A percentile compares a stretch with the other conserved stretches of the same genome.
phyloP scores from a whole-genome alignment of 1,284 basidiomycete genomes.

The Trichosporon faecale region DNA sequence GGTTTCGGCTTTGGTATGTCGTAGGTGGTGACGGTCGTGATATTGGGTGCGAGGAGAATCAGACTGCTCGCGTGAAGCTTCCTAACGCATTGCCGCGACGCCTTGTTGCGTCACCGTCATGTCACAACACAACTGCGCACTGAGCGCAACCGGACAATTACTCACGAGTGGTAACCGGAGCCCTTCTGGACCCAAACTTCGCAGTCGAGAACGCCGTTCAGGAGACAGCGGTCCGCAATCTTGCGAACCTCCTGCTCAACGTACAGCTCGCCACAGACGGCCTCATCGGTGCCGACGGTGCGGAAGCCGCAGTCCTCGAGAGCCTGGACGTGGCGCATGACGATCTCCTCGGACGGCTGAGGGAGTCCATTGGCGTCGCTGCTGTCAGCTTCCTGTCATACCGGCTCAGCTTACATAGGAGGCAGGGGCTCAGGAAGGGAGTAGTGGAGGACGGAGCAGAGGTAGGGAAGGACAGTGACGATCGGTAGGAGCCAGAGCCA shows the following conservation, averaged over 20 bases:
- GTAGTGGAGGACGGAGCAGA: slow-evolving; percentile 40
- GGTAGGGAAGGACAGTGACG: slow-evolving; percentile 35
- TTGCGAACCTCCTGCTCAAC: slow-evolving; percentile 66
- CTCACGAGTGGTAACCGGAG: slow-evolving; percentile 76
- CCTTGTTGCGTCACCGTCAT: too few relatives aligned
- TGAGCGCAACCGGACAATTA: neutral
- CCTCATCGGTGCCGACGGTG: slow-evolving; percentile 86
- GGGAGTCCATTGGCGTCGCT: slow-evolving; percentile 36
- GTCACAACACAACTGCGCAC: too few relatives aligned
- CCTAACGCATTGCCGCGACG: neutral
- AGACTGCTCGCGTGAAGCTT: neutral
- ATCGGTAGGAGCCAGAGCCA: slow-evolving; percentile 32
- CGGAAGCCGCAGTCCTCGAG: slow-evolving; percentile 81
- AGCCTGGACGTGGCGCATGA: slow-evolving; percentile 42
- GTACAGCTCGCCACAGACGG: slow-evolving; percentile 80
- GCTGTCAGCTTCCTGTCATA: neutral
- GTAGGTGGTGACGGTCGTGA: neutral
- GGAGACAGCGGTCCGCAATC: slow-evolving; percentile 63
- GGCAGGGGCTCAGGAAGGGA: slow-evolving; percentile 35
- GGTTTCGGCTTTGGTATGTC: neutral
- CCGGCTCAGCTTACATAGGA: slow-evolving; percentile 28
- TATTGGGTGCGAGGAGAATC: neutral
- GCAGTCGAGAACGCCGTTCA: slow-evolving; percentile 65
- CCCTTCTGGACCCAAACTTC: slow-evolving; percentile 85
- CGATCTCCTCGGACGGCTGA: slow-evolving; percentile 43